These are phyloP conservation scores for Irpex sp. DNA, from an alignment of 1,284 basidiomycete species.

Conservation along the genomic window DNA sequence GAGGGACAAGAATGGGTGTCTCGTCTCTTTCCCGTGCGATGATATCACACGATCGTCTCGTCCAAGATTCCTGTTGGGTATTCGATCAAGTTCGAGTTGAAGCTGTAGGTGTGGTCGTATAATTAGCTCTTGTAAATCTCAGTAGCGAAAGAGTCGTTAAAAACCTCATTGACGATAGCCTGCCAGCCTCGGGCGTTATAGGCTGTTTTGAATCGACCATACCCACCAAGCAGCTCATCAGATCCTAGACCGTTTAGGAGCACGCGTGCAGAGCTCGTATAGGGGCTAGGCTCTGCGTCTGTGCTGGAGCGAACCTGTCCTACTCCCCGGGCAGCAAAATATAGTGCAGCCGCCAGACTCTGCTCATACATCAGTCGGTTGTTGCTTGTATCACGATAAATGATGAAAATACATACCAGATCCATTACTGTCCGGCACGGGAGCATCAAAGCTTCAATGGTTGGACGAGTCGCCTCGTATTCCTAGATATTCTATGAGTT, in stretches of 20 bases:
- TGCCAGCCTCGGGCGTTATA: conserved; percentile 68
- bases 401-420: conserved; percentile 48
- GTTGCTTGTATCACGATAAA: background rate
- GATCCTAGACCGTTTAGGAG: conserved; percentile 92
- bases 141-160: conserved; percentile 31
- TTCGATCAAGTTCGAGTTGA: conserved; percentile 88
- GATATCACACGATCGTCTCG: conserved; percentile 93
- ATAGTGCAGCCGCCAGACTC: conserved; percentile 90
- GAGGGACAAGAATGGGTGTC: conserved; percentile 88
- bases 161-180: conserved; percentile 73
- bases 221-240: conserved; percentile 94
- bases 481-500: conserved; percentile 43
- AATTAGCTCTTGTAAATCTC: background rate
- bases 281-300: conserved; percentile 40
- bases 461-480: conserved; percentile 50
- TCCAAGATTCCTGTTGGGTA: conserved; percentile 88
- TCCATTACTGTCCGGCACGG: conserved; percentile 90
- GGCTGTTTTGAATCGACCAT: conserved; percentile 83
- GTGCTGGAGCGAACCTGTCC: conserved; percentile 48
- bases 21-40: conserved; percentile 83
- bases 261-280: conserved; percentile 77
- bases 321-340: conserved; percentile 83
- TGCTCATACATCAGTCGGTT: conserved; percentile 28
- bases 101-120: conserved; percentile 43
- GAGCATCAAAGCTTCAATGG: conserved; percentile 75